These are phyloP conservation scores for Pseudocercospora ulei DNA, from an alignment of 2,329 filamentous ascomycete genomes.

Conservation along the genomic window DNA sequence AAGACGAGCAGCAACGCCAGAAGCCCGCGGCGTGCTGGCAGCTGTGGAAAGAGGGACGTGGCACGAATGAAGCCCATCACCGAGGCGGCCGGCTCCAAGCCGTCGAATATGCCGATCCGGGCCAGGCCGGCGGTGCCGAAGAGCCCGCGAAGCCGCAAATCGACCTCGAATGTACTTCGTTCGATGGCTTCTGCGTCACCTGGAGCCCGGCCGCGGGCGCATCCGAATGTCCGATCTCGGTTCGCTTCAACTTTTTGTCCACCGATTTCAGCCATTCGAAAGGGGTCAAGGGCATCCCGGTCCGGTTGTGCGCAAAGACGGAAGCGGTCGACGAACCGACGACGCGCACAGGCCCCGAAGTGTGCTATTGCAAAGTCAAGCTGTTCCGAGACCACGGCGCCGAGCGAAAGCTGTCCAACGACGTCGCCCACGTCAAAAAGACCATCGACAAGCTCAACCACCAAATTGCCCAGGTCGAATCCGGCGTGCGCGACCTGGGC, in stretches of 20 bases:
- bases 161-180: constrained; percentile 56
- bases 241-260: constrained; percentile 96
- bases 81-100: constrained; percentile 85
- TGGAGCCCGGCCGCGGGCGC: constrained; percentile 62
- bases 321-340: constrained; percentile 47
- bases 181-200: constrained; percentile 84
- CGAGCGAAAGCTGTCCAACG: constrained; percentile 88
- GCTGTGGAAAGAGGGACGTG: constrained; percentile 90
- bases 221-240: constrained; percentile 74
- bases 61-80: constrained; percentile 91
- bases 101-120: constrained; percentile 77
- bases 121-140: constrained; percentile 47
- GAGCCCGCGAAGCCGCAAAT: constrained; percentile 40
- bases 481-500: constrained; percentile 50
- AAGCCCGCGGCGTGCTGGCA: constrained; percentile 79
- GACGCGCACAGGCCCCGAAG: constrained; percentile 45
- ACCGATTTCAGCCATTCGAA: constrained; percentile 99
- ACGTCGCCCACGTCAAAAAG: constrained; percentile 89
- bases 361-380: constrained; percentile 94
- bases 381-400: constrained; percentile 93
- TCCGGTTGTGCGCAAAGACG: constrained; percentile 85
- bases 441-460: constrained; percentile 93
- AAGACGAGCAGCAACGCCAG: constrained; percentile 84
- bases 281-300: constrained; percentile 93
- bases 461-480: constrained; percentile 68